phyloP scores from a whole-genome alignment of 805 yeast genomes.

The Ogataea pilisensis region DNA sequence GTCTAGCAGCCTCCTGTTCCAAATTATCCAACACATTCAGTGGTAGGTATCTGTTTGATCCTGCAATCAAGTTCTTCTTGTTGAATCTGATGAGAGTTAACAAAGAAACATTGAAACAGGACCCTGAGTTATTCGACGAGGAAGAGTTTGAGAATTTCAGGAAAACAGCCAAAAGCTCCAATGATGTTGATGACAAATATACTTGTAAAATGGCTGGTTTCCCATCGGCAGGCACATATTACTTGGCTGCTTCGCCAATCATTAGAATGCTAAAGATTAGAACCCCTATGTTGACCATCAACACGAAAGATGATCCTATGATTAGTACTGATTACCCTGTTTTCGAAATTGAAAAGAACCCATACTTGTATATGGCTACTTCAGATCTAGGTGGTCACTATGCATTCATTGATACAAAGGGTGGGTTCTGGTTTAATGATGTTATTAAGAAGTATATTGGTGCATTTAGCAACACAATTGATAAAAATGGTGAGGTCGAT shows the following conservation, averaged over 20 bases:
- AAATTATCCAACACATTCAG: slow-evolving; percentile 36
- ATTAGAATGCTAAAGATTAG: slow-evolving; percentile 51
- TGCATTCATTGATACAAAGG: slow-evolving; percentile 42
- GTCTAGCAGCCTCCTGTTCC: slow-evolving; percentile 50
- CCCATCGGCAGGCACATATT: slow-evolving; percentile 57
- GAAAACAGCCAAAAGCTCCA: slow-evolving; percentile 37
- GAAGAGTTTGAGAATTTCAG: slow-evolving; percentile 28
- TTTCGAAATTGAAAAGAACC: slow-evolving; percentile 47
- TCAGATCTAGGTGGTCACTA: slow-evolving; percentile 73
- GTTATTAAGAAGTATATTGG: slow-evolving; percentile 38
- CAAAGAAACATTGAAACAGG: slow-evolving; percentile 30
- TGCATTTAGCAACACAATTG: slow-evolving; percentile 30
- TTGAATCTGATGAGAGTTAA: slow-evolving; percentile 43
- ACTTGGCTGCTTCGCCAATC: slow-evolving; percentile 60
- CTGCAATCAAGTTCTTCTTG: slow-evolving; percentile 38
- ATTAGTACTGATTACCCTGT: slow-evolving; percentile 51
- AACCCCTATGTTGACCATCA: slow-evolving; percentile 59
- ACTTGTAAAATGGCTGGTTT: slow-evolving; percentile 64
- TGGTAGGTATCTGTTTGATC: slow-evolving; percentile 39
- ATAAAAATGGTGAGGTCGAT: slow-evolving; percentile 7
- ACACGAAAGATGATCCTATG: slow-evolving; percentile 66
- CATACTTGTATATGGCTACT: slow-evolving; percentile 51
- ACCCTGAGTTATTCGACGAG: slow-evolving; percentile 25
- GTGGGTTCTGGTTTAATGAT: slow-evolving; percentile 45
- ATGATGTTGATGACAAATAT: slow-evolving; percentile 57